Evolutionary conservation across 768 basidiomycete genomes (phyloP).

Genomic region (Mycena venus): DNA sequence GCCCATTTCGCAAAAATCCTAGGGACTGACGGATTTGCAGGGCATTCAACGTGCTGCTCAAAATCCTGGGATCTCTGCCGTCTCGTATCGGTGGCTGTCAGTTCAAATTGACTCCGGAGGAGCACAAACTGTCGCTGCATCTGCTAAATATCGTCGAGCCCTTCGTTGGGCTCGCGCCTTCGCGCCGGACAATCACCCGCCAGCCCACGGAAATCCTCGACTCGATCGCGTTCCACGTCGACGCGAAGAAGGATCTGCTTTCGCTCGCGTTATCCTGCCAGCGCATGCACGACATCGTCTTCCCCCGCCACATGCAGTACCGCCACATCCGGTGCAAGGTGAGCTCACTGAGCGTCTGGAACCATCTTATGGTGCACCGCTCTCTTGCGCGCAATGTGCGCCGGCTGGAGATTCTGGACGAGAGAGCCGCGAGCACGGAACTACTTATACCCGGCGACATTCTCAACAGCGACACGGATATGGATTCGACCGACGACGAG

Average conservation of each 20-base stretch:
- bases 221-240: slow-evolving; percentile 67
- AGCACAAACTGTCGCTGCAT: slow-evolving; percentile 73
- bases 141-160: slow-evolving; percentile 74
- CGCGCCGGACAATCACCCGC: slow-evolving; percentile 61
- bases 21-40: slow-evolving; percentile 27
- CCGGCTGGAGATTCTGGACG: slow-evolving; percentile 72
- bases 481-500: slow-evolving; percentile 74
- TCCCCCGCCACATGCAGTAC: slow-evolving; percentile 75
- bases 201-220: slow-evolving; percentile 80
- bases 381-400: slow-evolving; percentile 73
- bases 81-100: slow-evolving; percentile 70
- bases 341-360: slow-evolving; percentile 73
- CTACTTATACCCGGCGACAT: slow-evolving; percentile 58
- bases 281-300: slow-evolving; percentile 66
- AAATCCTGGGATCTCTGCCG: slow-evolving; percentile 65
- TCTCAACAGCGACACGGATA: slow-evolving; percentile 64
- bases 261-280: slow-evolving; percentile 69
- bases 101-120: slow-evolving; percentile 69
- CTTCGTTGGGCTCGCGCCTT: slow-evolving; percentile 66
- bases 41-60: slow-evolving; percentile 69
- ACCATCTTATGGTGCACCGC: slow-evolving; percentile 69
- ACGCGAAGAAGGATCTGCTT: slow-evolving; percentile 66
- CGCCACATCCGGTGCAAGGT: slow-evolving; percentile 71
- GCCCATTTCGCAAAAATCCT: background rate
- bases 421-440: slow-evolving; percentile 51